Evolutionary conservation across 2,329 filamentous ascomycete species (phyloP).

Genomic region (Hypoxylon sp.): DNA sequence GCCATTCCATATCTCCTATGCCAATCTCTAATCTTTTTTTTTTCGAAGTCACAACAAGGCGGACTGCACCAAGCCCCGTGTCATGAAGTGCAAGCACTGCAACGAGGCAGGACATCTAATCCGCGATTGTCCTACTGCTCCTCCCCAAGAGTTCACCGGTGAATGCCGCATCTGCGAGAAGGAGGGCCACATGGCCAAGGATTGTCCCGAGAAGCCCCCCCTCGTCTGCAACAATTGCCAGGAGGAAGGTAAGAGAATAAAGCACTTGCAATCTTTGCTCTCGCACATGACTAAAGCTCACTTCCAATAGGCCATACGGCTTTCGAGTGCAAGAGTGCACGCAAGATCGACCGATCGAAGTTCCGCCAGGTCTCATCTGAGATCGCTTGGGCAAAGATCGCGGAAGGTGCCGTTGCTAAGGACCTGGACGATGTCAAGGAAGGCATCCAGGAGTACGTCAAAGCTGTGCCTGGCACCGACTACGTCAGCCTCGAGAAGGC

Average conservation of each 20-base stretch:
- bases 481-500: conserved; percentile 71
- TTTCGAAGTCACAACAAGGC: conserved; percentile 68
- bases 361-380: conserved; percentile 65
- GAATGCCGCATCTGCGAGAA: conserved; percentile 64
- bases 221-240: conserved; percentile 71
- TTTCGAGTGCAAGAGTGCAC: conserved; percentile 68
- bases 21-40: conserved; percentile 30
- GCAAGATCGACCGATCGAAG: conserved; percentile 67
- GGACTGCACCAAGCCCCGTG: conserved; percentile 69
- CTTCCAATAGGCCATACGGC: conserved; percentile 64
- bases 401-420: conserved; percentile 62
- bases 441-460: conserved; percentile 70
- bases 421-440: conserved; percentile 75
- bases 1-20: conserved; percentile 14
- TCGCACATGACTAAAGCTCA: conserved; percentile 7
- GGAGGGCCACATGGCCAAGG: conserved; percentile 67
- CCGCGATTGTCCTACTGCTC: conserved; percentile 49
- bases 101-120: conserved; percentile 62
- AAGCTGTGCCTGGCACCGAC: conserved; percentile 68
- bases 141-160: conserved; percentile 56
- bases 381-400: conserved; percentile 69
- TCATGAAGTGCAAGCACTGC: conserved; percentile 61
- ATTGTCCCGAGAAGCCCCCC: conserved; percentile 72
- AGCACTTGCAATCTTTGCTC: neutral
- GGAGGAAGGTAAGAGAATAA: conserved; percentile 63